Base-by-base conservation (phyloP, 192 early-diverging fungal genomes). In the Gaertneriomyces sp. region DNA sequence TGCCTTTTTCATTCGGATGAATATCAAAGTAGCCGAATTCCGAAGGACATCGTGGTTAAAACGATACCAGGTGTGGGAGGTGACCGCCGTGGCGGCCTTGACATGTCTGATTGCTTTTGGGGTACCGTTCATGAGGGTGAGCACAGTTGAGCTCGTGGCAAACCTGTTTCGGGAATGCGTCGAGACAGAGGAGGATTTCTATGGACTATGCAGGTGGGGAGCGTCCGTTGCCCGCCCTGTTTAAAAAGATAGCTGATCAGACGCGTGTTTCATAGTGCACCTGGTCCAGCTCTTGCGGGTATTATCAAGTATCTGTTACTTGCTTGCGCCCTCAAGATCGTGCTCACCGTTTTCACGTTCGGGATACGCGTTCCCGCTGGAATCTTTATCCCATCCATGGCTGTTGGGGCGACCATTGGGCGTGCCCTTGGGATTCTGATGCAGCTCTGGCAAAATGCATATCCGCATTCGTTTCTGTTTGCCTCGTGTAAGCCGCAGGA, bases 351-450 rank as follows among this genome's bases (percentile, higher is more conserved):
- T 33, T 46, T 85, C 9, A 84, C 83, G 12, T 83, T 85, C 68
- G 77, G 83, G 25, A 77, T 77, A 16, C 43, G 49, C 17, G 76
- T 85, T 2, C 83, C 83, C 6, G 83, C 74, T 20, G 82, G 82
- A 1, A 74, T 82, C 9, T 77, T 81, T 78, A 83, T 96, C n/a
- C 97, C 97, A 1, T 87, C 90, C 38, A 91, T 99, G 87, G 90
- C 91, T 7, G 84, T 98, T 42, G 97, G 97, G 7, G 95, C 97
- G 0, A 83, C 88, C 10, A 88, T 93, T 53, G 96, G 96, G 0
- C 82, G 96, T 6, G 89, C 91, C 58, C 69, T 96, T n/a, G 96
- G 95, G 10, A 84, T 95, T 33, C 54, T 90, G 2, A 86, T 92
- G 66, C 87, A 91, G 60, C 73, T 79, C 41, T 63, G 91, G 53